Conservation (phyloP, 257 asterid species). For the Oldenlandia corymbosa region DNA sequence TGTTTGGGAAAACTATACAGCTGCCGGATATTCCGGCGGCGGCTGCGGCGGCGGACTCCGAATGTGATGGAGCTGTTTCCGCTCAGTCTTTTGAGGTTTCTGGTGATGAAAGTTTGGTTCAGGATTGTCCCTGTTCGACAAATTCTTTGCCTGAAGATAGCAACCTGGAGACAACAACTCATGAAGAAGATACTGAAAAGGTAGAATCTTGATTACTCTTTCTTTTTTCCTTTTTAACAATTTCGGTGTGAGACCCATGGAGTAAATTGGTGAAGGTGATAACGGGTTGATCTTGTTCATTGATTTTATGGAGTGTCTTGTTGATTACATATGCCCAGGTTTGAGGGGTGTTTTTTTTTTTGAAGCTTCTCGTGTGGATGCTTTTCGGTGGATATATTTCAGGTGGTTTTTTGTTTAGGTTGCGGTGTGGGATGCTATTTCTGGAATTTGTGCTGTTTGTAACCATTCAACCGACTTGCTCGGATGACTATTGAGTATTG, state of each 20-base stretch:
- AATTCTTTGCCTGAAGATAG: constrained; percentile 38
- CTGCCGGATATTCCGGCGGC: constrained; percentile 39
- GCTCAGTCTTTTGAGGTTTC: constrained; percentile 23
- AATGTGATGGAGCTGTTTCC: constrained; percentile 21
- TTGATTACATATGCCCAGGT: constrained; percentile 15
- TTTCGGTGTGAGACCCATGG: constrained; percentile 17
- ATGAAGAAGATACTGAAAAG: constrained; percentile 43
- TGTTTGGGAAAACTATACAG: constrained; percentile 78
- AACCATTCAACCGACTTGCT: too few relatives aligned
- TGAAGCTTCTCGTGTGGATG: constrained; percentile 5
- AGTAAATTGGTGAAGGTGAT: constrained; percentile 1
- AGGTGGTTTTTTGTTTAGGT: too few relatives aligned
- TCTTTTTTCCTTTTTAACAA: too few relatives aligned
- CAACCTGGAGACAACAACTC: constrained; percentile 31
- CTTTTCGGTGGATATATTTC: background rate
- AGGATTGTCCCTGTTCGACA: constrained; percentile 38
- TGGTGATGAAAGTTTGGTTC: constrained; percentile 32
- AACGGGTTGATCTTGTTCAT: constrained; percentile 35
- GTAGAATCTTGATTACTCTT: constrained; percentile 25
- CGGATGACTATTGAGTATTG: too few relatives aligned
- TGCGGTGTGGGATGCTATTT: too few relatives aligned
- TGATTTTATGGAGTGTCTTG: constrained; percentile 14
- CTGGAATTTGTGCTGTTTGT: too few relatives aligned
- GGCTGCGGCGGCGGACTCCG: constrained; percentile 18
- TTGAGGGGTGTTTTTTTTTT: background rate